These are phyloP conservation scores for Plectranthus barbatus DNA, from an alignment of 257 asterid genomes.

Conservation along the genomic window DNA sequence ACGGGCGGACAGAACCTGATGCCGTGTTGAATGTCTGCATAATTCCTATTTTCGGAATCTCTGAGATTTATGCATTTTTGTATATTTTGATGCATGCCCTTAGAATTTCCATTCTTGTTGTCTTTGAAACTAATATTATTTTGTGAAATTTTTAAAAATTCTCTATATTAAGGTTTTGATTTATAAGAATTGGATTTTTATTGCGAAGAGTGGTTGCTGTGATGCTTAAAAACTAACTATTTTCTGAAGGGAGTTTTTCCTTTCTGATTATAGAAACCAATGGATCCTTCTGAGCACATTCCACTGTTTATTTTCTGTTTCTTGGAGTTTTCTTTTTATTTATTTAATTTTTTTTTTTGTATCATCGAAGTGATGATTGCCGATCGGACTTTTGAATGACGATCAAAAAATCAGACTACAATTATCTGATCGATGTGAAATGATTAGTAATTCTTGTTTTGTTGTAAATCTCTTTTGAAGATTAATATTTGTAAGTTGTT, in stretches of 20 bases:
- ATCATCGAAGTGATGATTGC: constrained; percentile 43
- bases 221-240: constrained; percentile 73
- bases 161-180: too few relatives aligned
- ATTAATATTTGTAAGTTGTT: too few relatives aligned
- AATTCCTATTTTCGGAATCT: constrained; percentile 36
- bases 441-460: too few relatives aligned
- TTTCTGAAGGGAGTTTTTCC: constrained; percentile 43
- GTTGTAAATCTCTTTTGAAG: too few relatives aligned
- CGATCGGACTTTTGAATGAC: constrained; percentile 37
- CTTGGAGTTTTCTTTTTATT: neutral
- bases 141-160: too few relatives aligned
- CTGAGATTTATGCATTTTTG: constrained; percentile 20
- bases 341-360: neutral
- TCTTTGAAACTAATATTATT: too few relatives aligned
- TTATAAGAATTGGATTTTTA: neutral
- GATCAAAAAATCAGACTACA: constrained; percentile 65
- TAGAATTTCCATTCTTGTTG: neutral
- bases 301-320: neutral
- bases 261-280: constrained; percentile 67
- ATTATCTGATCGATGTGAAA: constrained; percentile 63
- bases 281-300: constrained; percentile 88
- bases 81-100: neutral
- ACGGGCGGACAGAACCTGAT: constrained; percentile 95
- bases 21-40: constrained; percentile 83
- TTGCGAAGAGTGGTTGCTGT: constrained; percentile 24